Percentiles rank a stretch among this genome's conserved stretches.
Conservation (phyloP, 345 rosid species). For the Angophora floribunda region DNA sequence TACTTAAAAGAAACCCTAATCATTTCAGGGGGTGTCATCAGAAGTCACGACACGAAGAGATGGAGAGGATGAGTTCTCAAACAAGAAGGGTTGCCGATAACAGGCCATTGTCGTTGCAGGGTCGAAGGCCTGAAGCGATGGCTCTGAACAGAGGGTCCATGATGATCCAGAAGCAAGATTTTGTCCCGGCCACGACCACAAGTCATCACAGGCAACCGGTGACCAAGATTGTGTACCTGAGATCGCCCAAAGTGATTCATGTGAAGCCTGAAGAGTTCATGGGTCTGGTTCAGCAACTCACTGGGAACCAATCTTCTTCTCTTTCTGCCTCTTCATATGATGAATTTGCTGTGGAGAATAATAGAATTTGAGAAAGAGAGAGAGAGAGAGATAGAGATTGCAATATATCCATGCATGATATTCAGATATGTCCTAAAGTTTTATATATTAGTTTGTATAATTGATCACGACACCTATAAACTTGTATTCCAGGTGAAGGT, state of each 20-base stretch:
- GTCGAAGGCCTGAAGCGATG: background rate
- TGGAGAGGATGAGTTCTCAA: background rate
- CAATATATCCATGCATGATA: background rate
- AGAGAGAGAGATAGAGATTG: background rate
- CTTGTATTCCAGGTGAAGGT: background rate
- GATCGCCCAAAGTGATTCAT: conserved; percentile 36
- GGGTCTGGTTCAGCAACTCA: conserved; percentile 38
- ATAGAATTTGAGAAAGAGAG: background rate
- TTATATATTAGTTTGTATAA: background rate
- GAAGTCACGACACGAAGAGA: background rate
- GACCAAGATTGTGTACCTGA: conserved; percentile 24
- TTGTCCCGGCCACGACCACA: background rate
- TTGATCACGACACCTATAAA: background rate
- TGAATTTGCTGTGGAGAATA: background rate
- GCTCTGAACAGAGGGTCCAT: background rate
- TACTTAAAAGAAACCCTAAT: background rate
- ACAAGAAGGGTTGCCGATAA: background rate
- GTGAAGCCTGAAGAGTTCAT: conserved; percentile 31
- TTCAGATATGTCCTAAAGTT: background rate
- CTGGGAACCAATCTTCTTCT: conserved; percentile 15
- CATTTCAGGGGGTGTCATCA: background rate
- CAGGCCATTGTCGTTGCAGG: background rate
- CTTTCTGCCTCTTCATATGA: background rate
- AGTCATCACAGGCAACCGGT: background rate
- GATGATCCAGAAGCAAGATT: background rate